Evolutionary conservation across 192 early-diverging fungal genomes (phyloP).

Genomic region (Spinellus fusiger): DNA sequence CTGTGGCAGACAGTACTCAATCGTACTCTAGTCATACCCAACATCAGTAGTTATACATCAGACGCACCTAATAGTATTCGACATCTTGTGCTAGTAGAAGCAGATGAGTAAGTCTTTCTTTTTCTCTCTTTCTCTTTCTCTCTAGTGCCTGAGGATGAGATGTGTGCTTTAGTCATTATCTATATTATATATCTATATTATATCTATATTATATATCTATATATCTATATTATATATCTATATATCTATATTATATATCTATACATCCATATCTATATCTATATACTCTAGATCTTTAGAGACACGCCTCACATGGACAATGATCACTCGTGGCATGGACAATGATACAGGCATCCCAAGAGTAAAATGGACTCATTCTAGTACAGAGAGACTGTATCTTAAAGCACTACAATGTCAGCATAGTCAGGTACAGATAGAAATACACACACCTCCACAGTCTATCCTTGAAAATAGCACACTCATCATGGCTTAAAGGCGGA

Average conservation of each 20-base stretch:
- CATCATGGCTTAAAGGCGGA: too few relatives aligned
- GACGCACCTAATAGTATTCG: not conserved
- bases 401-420: not conserved
- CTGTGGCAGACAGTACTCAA: not conserved
- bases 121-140: too few relatives aligned
- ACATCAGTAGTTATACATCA: not conserved
- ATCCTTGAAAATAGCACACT: too few relatives aligned
- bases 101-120: conserved; percentile 2
- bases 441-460: too few relatives aligned
- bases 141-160: too few relatives aligned
- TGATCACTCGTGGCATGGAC: not conserved
- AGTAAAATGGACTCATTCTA: conserved; percentile 1
- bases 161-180: too few relatives aligned
- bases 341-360: conserved; percentile 6
- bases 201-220: too few relatives aligned
- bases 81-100: conserved; percentile 1
- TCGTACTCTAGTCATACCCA: too few relatives aligned
- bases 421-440: not conserved
- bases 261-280: too few relatives aligned
- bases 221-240: too few relatives aligned
- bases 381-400: not conserved
- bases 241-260: too few relatives aligned
- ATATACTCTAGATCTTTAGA: not conserved
- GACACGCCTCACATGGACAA: not conserved
- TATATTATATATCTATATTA: too few relatives aligned